Evolutionary conservation across 2,329 filamentous ascomycete species (phyloP).

Genomic region (Orbilia brochopaga): DNA sequence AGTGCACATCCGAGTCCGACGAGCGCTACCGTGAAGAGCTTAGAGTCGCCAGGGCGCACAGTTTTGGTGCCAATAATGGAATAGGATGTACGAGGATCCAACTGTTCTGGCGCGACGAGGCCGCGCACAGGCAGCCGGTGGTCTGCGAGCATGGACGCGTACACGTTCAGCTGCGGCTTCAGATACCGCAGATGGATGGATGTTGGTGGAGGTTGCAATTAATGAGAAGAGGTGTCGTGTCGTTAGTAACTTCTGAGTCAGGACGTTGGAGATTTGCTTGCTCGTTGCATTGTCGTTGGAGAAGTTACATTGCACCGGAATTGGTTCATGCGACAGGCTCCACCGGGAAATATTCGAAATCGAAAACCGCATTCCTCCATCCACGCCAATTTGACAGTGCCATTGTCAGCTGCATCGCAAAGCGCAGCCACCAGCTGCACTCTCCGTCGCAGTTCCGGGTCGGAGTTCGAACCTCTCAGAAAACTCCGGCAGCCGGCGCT

Average conservation of each 20-base stretch:
- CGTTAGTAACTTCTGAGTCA: too few relatives aligned
- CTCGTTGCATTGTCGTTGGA: too few relatives aligned
- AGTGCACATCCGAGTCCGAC: neutral
- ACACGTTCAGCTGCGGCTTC: neutral
- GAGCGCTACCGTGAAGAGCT: neutral
- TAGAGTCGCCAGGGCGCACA: neutral
- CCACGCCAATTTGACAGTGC: too few relatives aligned
- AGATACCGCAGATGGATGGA: neutral
- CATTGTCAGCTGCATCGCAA: neutral
- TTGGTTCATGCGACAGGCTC: too few relatives aligned
- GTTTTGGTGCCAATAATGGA: neutral
- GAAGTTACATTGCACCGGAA: too few relatives aligned
- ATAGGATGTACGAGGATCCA: too few relatives aligned
- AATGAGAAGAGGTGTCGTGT: too few relatives aligned
- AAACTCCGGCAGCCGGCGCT: neutral
- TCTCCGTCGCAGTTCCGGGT: too few relatives aligned
- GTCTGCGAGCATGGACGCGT: neutral
- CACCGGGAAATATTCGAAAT: too few relatives aligned
- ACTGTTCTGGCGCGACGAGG: too few relatives aligned
- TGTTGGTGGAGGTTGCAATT: neutral
- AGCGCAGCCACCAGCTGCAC: neutral
- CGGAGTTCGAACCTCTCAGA: neutral
- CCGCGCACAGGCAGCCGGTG: too few relatives aligned
- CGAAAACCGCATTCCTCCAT: neutral
- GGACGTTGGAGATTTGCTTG: too few relatives aligned